Conservation (phyloP, 169 alveolate species). For the Plasmodium falciparum region DNA sequence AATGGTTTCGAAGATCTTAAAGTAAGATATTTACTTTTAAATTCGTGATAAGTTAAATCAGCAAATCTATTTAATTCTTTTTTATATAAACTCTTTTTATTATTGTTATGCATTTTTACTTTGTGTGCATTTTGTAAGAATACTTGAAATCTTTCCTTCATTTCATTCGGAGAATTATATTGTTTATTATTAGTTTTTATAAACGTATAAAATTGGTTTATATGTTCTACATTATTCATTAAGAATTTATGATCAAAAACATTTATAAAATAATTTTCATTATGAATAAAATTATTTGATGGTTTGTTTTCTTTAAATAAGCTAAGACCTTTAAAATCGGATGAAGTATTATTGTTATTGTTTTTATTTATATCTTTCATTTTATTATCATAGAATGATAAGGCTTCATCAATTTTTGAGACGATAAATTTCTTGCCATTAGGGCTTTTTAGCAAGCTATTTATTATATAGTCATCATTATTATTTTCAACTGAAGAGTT, state of each 20-base stretch:
- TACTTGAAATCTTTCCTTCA: constrained; percentile 34
- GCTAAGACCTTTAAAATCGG: not conserved
- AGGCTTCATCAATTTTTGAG: constrained; percentile 20
- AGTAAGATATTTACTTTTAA: constrained; percentile 28
- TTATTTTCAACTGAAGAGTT: not conserved
- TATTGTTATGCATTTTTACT: constrained; percentile 60
- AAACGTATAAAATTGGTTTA: constrained; percentile 58
- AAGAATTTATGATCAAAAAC: constrained; percentile 18
- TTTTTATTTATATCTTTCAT: not conserved
- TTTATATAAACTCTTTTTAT: constrained; percentile 19
- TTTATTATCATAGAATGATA: constrained; percentile 4
- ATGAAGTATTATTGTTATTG: not conserved
- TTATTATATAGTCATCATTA: constrained; percentile 34
- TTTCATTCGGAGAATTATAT: constrained; percentile 45
- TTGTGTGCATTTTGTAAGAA: constrained; percentile 32
- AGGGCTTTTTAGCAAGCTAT: constrained; percentile 16
- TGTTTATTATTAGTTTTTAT: constrained; percentile 9
- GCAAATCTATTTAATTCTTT: constrained; percentile 76
- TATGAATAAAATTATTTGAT: not conserved
- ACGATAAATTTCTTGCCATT: constrained; percentile 51
- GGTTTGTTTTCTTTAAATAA: not conserved
- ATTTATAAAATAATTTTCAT: not conserved
- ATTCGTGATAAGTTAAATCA: constrained; percentile 77
- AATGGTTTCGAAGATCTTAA: not conserved
- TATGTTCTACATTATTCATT: constrained; percentile 42